Base-by-base conservation (phyloP, 2,329 filamentous ascomycete genomes). In the Aureobasidium sp. region DNA sequence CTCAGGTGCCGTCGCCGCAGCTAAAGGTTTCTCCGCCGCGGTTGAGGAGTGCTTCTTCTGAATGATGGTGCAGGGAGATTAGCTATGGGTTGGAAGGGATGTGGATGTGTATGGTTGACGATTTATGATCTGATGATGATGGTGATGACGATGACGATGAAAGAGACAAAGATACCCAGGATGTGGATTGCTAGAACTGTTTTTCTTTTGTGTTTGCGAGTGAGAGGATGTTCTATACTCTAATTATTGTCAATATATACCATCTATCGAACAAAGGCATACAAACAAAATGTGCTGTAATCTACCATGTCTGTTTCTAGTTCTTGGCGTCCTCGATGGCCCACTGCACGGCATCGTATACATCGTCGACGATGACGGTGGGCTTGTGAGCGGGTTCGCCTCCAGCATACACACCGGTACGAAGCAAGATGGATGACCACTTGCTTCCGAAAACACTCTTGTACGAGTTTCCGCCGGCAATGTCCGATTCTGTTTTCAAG, bases 391-490 rank as follows among this genome's bases (percentile, higher is more conserved):
- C 78, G 15, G 88, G 88, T 65, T 70, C 71, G 0, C 78, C 80
- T 46, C 80, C 76, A 31, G 71, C 71, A 74, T 87, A 95, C 0
- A 96, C 90, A 0, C 91, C 91, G 9, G 89, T 95, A 66, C 84
- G 80, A 29, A 95, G 88, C 61, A 96, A 75, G 19, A 95, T 81
- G 45, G 87, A 88, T 42, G 80, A 76, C 91, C 92, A 96, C 61
- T 84, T 78, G n/a, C 84, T 88, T 9, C 86, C 86, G 60, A 81
- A 74, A 4, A 80, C 76, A 64, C 87, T 89, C 46, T 76, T 69
- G 69, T 88, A 96, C 47, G 82, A 80, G 70, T 95, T 95, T 21
- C 90, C 92, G 6, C 94, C 94, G 5, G 84, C 79, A 65, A 99
- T 96, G 71, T 99, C 94, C 66, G 88, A 94, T 69, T 90, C 90